Percentiles rank a stretch among this genome's conserved stretches.
Conservation (phyloP, 108 stramenopile genomes). For the Aurantiochytrium sp. region DNA sequence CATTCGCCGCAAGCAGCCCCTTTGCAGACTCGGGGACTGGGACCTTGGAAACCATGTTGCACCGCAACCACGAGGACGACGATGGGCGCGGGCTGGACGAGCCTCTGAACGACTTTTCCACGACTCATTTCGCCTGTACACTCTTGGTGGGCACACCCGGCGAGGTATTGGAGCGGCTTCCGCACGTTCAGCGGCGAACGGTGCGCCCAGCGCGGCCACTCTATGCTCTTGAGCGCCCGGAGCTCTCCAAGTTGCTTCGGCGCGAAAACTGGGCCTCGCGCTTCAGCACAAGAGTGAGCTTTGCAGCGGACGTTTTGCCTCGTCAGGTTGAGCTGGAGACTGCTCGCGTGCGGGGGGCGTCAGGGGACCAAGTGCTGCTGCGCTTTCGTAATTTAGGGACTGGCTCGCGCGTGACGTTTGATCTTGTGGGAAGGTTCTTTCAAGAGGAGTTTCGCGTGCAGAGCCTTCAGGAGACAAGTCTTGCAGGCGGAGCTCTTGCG, state of each 20-base stretch:
- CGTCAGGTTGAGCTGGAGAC: neutral
- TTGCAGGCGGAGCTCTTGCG: neutral
- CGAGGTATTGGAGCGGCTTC: neutral
- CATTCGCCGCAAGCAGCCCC: neutral
- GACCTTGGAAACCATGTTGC: neutral
- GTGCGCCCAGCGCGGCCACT: neutral
- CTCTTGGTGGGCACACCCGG: neutral
- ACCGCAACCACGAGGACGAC: neutral
- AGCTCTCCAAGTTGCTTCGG: neutral
- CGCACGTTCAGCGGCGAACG: neutral
- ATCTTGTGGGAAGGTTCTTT: neutral
- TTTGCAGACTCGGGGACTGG: neutral
- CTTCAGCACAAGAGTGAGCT: neutral
- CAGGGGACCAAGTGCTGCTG: neutral
- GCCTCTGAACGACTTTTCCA: neutral
- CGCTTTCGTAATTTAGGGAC: neutral
- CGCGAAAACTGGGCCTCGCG: slow-evolving; percentile 13
- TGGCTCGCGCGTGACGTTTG: neutral
- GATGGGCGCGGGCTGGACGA: slow-evolving; percentile 11
- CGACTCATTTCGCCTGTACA: neutral
- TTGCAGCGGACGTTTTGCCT: neutral
- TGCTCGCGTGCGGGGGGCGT: neutral
- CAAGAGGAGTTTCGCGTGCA: neutral
- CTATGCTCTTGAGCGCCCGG: neutral
- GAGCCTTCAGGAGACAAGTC: neutral